Base-by-base conservation (phyloP, 1,139 yeast species). In the Candida sanyaensis region DNA sequence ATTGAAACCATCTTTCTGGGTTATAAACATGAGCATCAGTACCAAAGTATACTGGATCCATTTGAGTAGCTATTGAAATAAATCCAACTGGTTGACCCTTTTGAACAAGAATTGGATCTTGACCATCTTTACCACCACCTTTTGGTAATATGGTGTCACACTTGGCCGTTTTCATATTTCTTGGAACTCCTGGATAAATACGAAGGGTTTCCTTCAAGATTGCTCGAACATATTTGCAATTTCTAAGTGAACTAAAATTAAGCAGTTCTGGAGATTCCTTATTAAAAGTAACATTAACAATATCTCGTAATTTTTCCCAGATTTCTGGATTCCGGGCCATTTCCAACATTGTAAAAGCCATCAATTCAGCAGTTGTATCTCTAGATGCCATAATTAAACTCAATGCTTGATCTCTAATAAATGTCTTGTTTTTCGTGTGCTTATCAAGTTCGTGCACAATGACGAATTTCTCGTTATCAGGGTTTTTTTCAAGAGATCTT, bases 111-210 rank as follows among this genome's bases (percentile, higher is more conserved):
- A 78, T 46, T 3, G 83, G 83, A 13, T 62, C 51, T 10, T 51
- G 34, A 9, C 71, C 77, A 49, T 77, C 73, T 2, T 64, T 60
- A 2, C 84, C 84, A 26, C 83, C 84, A 21, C 84, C 84, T 32
- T 67, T 64, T 21, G 84, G 84, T 41, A 80, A 64, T 3, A 74
- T 66, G 5, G 83, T 79, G 55, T 75, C 70, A 44, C 61, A 68
- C 6, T 63, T 63, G 17, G 83, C 75, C 27, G 61, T 56, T 43
- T 84, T 66, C 57, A 67, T 67, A 56, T 80, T 80, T 49, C 62
- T 59, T 7, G 84, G 84, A 6, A 80, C 84, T 8, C 77, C 66
- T 2, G 84, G 84, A 54, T 77, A 78, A 55, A 78, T 54, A 50
- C 84, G 66, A 49, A 80, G 69, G 7, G 69, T 58, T 59, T 80